Evolutionary conservation across 1,284 basidiomycete genomes (phyloP).

Genomic region (Cerioporus squamosus): DNA sequence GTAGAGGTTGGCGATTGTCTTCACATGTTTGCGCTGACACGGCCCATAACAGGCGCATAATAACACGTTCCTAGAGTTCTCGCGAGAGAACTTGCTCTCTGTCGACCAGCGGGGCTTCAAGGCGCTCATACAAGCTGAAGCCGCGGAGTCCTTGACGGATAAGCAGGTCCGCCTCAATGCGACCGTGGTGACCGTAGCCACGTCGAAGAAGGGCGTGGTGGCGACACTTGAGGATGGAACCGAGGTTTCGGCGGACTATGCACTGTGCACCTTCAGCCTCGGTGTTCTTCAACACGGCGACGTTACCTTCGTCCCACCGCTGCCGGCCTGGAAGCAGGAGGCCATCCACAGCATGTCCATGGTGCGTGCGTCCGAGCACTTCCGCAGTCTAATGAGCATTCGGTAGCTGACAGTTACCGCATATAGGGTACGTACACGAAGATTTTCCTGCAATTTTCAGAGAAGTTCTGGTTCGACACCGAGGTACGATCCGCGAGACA

Average conservation of each 20-base stretch:
- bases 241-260: slow-evolving; percentile 53
- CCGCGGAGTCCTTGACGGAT: slow-evolving; percentile 51
- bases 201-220: slow-evolving; percentile 46
- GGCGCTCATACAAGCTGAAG: slow-evolving; percentile 58
- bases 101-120: slow-evolving; percentile 69
- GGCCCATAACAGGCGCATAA: slow-evolving; percentile 53
- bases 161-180: slow-evolving; percentile 54
- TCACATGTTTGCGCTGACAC: slow-evolving; percentile 5
- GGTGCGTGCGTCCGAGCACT: slow-evolving; percentile 37
- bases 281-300: slow-evolving; percentile 68
- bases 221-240: slow-evolving; percentile 45
- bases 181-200: slow-evolving; percentile 54
- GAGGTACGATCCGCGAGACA: slow-evolving; percentile 45
- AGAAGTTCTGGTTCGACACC: slow-evolving; percentile 73
- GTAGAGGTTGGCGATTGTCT: slow-evolving; percentile 16
- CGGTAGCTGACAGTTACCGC: background rate
- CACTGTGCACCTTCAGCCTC: slow-evolving; percentile 65
- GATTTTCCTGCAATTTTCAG: slow-evolving; percentile 68
- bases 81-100: slow-evolving; percentile 55
- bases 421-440: slow-evolving; percentile 65
- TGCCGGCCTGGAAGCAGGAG: slow-evolving; percentile 69
- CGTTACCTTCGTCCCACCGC: slow-evolving; percentile 54
- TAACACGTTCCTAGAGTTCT: slow-evolving; percentile 63
- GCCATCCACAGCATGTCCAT: slow-evolving; percentile 70
- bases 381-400: background rate